Conservation (phyloP, 2,329 filamentous ascomycete genomes). For the Fusarium tanahbumbuense region DNA sequence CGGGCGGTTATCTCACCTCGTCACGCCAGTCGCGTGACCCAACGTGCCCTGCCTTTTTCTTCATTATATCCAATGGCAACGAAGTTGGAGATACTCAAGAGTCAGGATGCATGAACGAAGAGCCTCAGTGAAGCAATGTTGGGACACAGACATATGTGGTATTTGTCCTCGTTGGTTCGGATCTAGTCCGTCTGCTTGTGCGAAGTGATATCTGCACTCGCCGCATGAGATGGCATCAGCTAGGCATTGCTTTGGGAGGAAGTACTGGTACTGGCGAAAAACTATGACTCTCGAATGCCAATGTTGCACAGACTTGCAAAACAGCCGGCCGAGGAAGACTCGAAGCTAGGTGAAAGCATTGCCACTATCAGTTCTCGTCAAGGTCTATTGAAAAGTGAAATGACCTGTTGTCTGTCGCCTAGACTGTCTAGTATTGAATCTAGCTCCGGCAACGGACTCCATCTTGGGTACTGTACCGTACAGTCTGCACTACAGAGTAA, state of each 20-base stretch:
- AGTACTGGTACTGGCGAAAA: neutral
- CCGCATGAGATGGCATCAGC: neutral
- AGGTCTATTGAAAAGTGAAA: neutral
- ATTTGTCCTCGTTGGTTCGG: constrained; percentile 21
- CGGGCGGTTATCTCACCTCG: constrained; percentile 31
- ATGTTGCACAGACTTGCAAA: constrained; percentile 10
- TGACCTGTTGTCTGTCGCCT: constrained; percentile 11
- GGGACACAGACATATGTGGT: constrained; percentile 3
- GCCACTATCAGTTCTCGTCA: neutral
- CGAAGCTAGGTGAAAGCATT: neutral
- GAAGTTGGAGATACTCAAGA: constrained; percentile 19
- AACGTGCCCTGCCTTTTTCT: neutral
- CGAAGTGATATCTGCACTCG: constrained; percentile 16
- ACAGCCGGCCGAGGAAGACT: neutral
- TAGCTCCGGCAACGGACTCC: constrained; percentile 18
- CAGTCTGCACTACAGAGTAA: neutral
- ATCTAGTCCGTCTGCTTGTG: constrained; percentile 13
- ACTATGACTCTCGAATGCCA: neutral
- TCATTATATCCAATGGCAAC: constrained; percentile 18
- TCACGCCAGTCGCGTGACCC: constrained; percentile 32
- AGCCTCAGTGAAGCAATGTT: constrained; percentile 22
- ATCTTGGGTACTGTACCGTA: constrained; percentile 2
- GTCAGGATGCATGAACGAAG: constrained; percentile 14
- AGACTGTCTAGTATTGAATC: neutral
- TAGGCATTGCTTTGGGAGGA: neutral